phyloP scores from a whole-genome alignment of 164 flowering plant genomes.

The Annona squamosa region DNA sequence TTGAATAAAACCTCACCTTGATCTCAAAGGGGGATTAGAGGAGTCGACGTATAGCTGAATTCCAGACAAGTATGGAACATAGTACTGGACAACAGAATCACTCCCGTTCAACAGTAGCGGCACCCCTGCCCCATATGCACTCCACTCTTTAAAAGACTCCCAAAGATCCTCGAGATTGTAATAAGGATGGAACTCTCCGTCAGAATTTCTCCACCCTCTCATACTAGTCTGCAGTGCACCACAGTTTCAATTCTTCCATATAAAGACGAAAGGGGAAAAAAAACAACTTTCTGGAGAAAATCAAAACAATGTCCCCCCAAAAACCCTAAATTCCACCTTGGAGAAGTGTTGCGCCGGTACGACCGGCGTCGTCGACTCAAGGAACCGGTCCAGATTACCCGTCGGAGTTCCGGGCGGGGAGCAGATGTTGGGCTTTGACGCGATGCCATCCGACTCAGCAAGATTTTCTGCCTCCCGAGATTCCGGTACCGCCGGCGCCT shows the following conservation, averaged over 20 bases:
- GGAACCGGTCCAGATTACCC: slow-evolving; percentile 49
- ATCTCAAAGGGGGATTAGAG: slow-evolving; percentile 9
- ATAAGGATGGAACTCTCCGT: slow-evolving; percentile 24
- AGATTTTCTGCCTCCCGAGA: slow-evolving; percentile 5
- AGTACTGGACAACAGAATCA: slow-evolving; percentile 54
- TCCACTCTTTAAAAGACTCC: slow-evolving; percentile 68
- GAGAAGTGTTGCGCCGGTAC: slow-evolving; percentile 44
- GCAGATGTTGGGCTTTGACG: slow-evolving; percentile 8
- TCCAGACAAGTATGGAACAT: slow-evolving; percentile 66
- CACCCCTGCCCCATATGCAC: slow-evolving; percentile 71
- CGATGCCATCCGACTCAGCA: slow-evolving; percentile 8
- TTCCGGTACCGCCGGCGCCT: background rate
- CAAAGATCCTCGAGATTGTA: slow-evolving; percentile 59
- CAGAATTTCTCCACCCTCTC: slow-evolving; percentile 33
- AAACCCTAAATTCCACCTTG: slow-evolving; percentile 29
- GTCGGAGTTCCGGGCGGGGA: slow-evolving; percentile 9
- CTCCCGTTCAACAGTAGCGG: slow-evolving; percentile 46
- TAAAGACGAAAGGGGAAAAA: too few relatives aligned
- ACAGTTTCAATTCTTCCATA: background rate
- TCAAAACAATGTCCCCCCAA: background rate
- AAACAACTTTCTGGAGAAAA: background rate
- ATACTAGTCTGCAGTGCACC: slow-evolving; percentile 23
- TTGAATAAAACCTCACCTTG: slow-evolving; percentile 1
- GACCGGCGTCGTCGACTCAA: slow-evolving; percentile 45
- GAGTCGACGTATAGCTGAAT: slow-evolving; percentile 64